Evolutionary conservation across 1,284 basidiomycete species (phyloP).

Genomic region (Cutaneotrichosporon spelunceum): DNA sequence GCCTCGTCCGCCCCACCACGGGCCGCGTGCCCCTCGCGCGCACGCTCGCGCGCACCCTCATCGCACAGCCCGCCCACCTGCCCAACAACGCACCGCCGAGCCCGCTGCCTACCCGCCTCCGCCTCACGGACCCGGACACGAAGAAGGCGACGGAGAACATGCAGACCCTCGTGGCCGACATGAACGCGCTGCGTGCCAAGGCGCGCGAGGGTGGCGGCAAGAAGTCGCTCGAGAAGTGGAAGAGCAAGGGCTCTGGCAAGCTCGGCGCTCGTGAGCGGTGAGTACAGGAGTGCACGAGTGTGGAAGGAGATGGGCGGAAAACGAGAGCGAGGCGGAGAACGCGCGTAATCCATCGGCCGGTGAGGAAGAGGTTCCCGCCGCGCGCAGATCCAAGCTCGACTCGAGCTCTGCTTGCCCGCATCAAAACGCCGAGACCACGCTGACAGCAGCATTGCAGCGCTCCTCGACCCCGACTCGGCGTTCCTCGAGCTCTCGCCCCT

Average conservation of each 20-base stretch:
- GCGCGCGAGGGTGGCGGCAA: conserved; percentile 53
- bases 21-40: background rate
- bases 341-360: too few species aligned
- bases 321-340: too few species aligned
- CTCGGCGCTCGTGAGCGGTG: conserved; percentile 82
- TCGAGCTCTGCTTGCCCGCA: too few species aligned
- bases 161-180: conserved; percentile 24
- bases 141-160: conserved; percentile 32
- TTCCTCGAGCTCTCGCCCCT: conserved; percentile 84
- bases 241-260: conserved; percentile 76
- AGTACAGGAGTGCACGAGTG: conserved; percentile 20
- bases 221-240: conserved; percentile 64
- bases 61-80: conserved; percentile 35
- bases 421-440: too few species aligned
- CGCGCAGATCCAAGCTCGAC: too few species aligned
- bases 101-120: conserved; percentile 36
- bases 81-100: conserved; percentile 32
- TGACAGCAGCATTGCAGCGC: conserved; percentile 57
- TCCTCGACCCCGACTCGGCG: conserved; percentile 82
- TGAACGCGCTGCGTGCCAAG: conserved; percentile 54
- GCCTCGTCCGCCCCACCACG: background rate
- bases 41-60: conserved; percentile 35
- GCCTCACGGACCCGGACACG: conserved; percentile 29
- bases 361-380: too few species aligned
- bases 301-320: background rate